phyloP scores from a whole-genome alignment of 106 monocot species.

The Dendrobium huoshanense region DNA sequence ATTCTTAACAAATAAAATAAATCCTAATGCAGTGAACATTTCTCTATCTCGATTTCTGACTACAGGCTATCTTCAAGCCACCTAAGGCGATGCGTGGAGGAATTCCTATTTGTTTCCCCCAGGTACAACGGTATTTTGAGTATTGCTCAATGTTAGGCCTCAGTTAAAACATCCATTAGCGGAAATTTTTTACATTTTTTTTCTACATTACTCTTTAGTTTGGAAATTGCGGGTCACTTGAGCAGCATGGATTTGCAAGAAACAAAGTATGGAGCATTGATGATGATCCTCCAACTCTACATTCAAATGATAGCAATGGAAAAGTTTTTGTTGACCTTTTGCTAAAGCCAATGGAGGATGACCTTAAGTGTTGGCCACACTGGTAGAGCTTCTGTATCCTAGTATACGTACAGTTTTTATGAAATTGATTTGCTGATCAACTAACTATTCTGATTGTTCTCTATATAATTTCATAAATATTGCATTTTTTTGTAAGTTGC shows the following conservation, averaged over 20 bases:
- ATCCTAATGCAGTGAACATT: too few species aligned
- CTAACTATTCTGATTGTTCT: too few species aligned
- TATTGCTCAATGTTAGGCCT: too few species aligned
- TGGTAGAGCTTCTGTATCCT: constrained; percentile 26
- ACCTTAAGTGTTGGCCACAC: constrained; percentile 68
- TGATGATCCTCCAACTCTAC: constrained; percentile 38
- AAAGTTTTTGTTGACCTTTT: constrained; percentile 76
- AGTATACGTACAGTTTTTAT: too few species aligned
- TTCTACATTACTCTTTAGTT: constrained; percentile 28
- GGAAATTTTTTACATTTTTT: neutral
- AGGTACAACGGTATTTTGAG: constrained; percentile 27
- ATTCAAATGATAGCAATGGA: constrained; percentile 37
- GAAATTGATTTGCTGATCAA: too few species aligned
- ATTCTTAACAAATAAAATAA: too few species aligned
- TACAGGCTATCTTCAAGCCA: constrained; percentile 65
- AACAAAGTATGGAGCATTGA: constrained; percentile 71
- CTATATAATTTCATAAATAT: too few species aligned
- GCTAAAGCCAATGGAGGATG: constrained; percentile 64
- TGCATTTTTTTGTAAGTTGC: too few species aligned
- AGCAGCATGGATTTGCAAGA: constrained; percentile 70
- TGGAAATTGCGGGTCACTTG: constrained; percentile 38
- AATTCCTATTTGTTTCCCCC: constrained; percentile 79
- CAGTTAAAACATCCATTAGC: neutral
- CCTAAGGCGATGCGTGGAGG: constrained; percentile 86
- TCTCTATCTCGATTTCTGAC: neutral